Conservation (phyloP, 768 basidiomycete genomes). For the Roridomyces roridus region DNA sequence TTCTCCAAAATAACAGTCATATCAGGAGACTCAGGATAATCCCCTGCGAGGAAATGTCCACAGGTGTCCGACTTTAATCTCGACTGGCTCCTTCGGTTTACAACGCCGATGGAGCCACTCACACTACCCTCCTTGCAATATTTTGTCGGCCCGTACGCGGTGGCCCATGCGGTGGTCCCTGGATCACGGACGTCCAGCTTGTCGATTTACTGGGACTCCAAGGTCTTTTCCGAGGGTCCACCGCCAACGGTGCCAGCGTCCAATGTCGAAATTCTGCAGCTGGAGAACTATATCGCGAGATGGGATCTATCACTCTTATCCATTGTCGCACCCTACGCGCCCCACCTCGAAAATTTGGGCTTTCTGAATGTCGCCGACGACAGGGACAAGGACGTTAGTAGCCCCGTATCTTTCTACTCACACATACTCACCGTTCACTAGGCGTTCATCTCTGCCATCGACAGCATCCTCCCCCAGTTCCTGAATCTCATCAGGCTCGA, state of each 20-base stretch:
- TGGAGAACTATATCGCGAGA: neutral
- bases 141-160: neutral
- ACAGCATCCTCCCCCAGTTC: neutral
- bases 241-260: neutral
- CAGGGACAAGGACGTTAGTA: neutral
- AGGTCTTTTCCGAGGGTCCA: neutral
- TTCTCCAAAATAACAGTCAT: neutral
- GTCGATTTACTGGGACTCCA: neutral
- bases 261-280: neutral
- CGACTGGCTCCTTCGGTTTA: neutral
- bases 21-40: neutral
- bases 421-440: neutral
- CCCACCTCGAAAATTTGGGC: neutral
- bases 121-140: neutral
- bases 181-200: neutral
- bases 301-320: conserved; percentile 2
- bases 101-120: neutral
- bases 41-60: neutral
- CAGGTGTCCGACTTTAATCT: neutral
- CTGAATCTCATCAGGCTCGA: neutral
- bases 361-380: neutral
- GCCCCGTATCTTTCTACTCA: too few relatives aligned
- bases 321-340: neutral
- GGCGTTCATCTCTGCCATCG: neutral
- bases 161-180: conserved; percentile 3